Evolutionary conservation across 2,329 filamentous ascomycete species (phyloP).

Genomic region (Trichoderma sp.): DNA sequence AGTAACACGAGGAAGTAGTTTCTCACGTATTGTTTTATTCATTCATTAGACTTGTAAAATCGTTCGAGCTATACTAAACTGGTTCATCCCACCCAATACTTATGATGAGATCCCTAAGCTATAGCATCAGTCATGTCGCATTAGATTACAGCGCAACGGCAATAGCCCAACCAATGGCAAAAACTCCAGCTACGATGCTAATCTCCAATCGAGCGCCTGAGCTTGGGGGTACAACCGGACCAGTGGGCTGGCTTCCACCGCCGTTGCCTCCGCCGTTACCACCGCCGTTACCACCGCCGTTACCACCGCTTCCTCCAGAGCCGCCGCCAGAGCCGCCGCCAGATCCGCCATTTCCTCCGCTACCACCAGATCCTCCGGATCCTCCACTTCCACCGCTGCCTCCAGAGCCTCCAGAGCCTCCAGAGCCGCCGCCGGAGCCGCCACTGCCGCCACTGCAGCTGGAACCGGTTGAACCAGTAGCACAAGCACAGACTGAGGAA

Average conservation of each 20-base stretch:
- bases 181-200: slow-evolving; percentile 35
- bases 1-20: background rate
- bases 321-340: background rate
- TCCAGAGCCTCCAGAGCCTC: background rate
- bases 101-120: background rate
- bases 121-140: background rate
- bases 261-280: slow-evolving; percentile 21
- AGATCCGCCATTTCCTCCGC: slow-evolving; percentile 9
- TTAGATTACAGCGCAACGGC: slow-evolving; percentile 34
- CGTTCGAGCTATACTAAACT: background rate
- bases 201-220: slow-evolving; percentile 34
- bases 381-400: slow-evolving; percentile 13
- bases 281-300: slow-evolving; percentile 16
- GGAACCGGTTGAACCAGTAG: slow-evolving; percentile 22
- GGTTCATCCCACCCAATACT: background rate
- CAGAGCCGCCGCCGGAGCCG: slow-evolving; percentile 15
- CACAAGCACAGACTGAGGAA: slow-evolving; percentile 34
- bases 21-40: background rate
- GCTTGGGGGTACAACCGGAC: slow-evolving; percentile 28
- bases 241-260: slow-evolving; percentile 21
- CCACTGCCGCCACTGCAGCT: slow-evolving; percentile 25
- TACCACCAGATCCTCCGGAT: background rate
- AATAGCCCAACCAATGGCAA: slow-evolving; percentile 34
- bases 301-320: slow-evolving; percentile 19
- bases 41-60: background rate